Evolutionary conservation across 331 rosid genomes (phyloP).

Genomic region (Arachis monticola): DNA sequence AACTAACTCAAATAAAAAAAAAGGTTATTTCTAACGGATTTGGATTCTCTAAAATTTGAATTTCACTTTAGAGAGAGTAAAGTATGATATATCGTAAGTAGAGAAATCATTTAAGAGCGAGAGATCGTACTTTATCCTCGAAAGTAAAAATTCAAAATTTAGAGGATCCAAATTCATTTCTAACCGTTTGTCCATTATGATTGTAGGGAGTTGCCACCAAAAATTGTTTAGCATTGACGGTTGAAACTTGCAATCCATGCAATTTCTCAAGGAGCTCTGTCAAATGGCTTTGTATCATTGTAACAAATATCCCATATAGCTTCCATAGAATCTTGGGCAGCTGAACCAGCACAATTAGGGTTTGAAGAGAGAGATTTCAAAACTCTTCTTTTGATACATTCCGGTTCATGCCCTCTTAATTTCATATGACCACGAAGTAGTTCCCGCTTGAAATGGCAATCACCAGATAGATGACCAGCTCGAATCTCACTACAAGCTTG

Average conservation of each 20-base stretch:
- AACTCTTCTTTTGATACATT: conserved; percentile 74
- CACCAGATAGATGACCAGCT: conserved; percentile 81
- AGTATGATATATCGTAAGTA: too few species aligned
- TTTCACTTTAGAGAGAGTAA: too few species aligned
- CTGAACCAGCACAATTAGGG: conserved; percentile 62
- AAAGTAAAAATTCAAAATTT: too few species aligned
- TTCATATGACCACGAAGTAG: conserved; percentile 66
- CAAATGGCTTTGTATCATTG: conserved; percentile 79
- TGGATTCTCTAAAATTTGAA: too few species aligned
- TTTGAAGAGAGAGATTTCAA: conserved; percentile 56
- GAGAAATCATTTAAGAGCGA: too few species aligned
- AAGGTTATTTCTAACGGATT: too few species aligned
- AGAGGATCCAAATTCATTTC: too few species aligned
- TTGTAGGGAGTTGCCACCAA: background rate
- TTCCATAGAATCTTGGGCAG: conserved; percentile 80
- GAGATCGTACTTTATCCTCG: too few species aligned
- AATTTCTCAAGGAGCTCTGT: conserved; percentile 70
- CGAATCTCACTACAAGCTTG: conserved; percentile 89
- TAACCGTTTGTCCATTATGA: too few species aligned
- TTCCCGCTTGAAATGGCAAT: conserved; percentile 83
- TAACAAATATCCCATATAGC: conserved; percentile 82
- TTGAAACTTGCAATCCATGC: background rate
- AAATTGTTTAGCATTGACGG: conserved; percentile 33
- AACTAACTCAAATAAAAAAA: too few species aligned
- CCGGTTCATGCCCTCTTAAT: conserved; percentile 76